Percentiles rank a stretch among this genome's conserved stretches.
Evolutionary conservation across 495 filamentous ascomycete genomes (phyloP).

Genomic region (Endocarpon pusillum): DNA sequence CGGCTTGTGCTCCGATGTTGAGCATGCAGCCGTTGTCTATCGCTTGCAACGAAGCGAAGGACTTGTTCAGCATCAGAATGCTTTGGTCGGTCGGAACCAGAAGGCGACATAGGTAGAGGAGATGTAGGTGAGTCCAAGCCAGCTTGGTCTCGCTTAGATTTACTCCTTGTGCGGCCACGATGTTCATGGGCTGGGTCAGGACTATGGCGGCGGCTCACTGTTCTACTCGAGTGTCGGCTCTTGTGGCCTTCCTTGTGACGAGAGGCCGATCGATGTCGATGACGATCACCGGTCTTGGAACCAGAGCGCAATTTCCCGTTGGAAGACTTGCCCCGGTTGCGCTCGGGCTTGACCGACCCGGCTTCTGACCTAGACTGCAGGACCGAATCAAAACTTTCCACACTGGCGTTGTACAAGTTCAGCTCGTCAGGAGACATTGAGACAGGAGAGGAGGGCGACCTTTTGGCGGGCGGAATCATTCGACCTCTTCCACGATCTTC

Average conservation of each 20-base stretch:
- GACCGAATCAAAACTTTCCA: slow-evolving; percentile 23
- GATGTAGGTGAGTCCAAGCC: slow-evolving; percentile 61
- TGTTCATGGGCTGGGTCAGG: slow-evolving; percentile 36
- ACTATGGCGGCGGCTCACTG: slow-evolving; percentile 26
- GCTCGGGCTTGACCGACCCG: slow-evolving; percentile 20
- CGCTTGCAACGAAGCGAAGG: slow-evolving; percentile 39
- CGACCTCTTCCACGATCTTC: slow-evolving; percentile 49
- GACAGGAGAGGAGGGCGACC: slow-evolving; percentile 76
- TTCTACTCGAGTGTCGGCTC: slow-evolving; percentile 14
- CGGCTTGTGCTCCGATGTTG: slow-evolving; percentile 45
- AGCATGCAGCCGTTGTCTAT: slow-evolving; percentile 42
- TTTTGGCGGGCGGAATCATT: slow-evolving; percentile 65
- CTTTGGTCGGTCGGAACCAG: slow-evolving; percentile 17
- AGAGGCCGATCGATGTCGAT: slow-evolving; percentile 21
- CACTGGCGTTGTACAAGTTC: slow-evolving; percentile 33
- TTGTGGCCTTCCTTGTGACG: slow-evolving; percentile 4
- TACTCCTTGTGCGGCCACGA: slow-evolving; percentile 30
- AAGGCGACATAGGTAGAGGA: slow-evolving; percentile 49
- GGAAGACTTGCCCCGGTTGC: too few species aligned
- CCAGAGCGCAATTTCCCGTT: slow-evolving; percentile 20
- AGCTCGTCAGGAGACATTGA: slow-evolving; percentile 83
- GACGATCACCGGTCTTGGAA: slow-evolving; percentile 11
- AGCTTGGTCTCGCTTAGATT: slow-evolving; percentile 33
- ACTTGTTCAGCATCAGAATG: slow-evolving; percentile 39
- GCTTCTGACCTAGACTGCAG: slow-evolving; percentile 23